Evolutionary conservation across 176 grass and related monocot species (phyloP).

Genomic region (Secale cereale): DNA sequence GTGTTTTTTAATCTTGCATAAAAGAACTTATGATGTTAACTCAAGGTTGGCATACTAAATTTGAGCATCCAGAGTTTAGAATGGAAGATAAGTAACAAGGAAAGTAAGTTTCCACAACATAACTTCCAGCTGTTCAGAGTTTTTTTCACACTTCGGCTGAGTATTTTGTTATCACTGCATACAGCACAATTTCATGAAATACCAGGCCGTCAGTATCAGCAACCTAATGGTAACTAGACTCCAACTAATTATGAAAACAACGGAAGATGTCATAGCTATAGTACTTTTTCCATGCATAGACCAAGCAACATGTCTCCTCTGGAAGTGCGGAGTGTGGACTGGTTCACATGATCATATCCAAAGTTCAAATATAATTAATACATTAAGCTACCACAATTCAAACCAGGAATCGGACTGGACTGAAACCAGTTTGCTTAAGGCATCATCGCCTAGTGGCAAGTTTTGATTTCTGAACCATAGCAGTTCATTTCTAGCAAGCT

Average conservation of each 20-base stretch:
- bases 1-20: background rate
- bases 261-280: background rate
- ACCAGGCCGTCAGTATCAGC: background rate
- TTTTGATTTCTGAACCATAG: background rate
- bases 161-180: background rate
- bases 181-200: background rate
- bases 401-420: background rate
- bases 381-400: background rate
- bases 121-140: background rate
- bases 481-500: background rate
- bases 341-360: background rate
- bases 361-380: background rate
- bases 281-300: background rate
- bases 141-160: background rate
- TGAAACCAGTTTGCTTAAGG: background rate
- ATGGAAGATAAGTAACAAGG: background rate
- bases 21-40: background rate
- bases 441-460: background rate
- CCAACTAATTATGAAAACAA: background rate
- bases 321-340: background rate
- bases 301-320: background rate
- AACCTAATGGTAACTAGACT: background rate
- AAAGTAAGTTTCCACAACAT: background rate
- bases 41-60: background rate
- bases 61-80: background rate